Percentiles rank a stretch among this genome's conserved stretches.
Conservation (phyloP, 2,329 filamentous ascomycete genomes). For the Malbranchea zuffiana region DNA sequence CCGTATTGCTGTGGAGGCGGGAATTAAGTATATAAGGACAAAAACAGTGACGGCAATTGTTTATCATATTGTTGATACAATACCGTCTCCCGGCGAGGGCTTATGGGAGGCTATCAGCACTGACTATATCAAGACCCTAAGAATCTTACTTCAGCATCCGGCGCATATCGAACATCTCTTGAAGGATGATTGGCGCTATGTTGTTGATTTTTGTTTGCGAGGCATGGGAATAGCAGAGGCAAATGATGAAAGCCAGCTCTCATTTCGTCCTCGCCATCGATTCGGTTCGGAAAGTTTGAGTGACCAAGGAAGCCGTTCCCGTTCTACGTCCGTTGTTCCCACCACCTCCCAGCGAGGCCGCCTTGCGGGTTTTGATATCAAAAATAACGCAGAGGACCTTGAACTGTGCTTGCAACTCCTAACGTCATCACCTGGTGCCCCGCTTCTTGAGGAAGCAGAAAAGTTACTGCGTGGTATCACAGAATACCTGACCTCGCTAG, state of each 20-base stretch:
- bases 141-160: constrained; percentile 57
- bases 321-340: constrained; percentile 23
- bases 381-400: constrained; percentile 41
- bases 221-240: constrained; percentile 37
- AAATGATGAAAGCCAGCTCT: constrained; percentile 22
- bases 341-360: constrained; percentile 16
- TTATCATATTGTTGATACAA: constrained; percentile 67
- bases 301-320: constrained; percentile 21
- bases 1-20: constrained; percentile 59
- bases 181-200: constrained; percentile 54
- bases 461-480: constrained; percentile 48
- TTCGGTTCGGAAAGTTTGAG: constrained; percentile 23
- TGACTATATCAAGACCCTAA: constrained; percentile 69
- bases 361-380: constrained; percentile 13
- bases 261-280: constrained; percentile 21
- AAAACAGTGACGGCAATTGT: constrained; percentile 72
- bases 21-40: constrained; percentile 54
- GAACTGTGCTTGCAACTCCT: constrained; percentile 57
- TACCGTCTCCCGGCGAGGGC: constrained; percentile 51
- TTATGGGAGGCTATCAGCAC: constrained; percentile 59
- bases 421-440: constrained; percentile 55
- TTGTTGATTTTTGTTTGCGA: constrained; percentile 58
- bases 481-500: constrained; percentile 50
- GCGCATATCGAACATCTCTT: constrained; percentile 72
- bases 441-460: constrained; percentile 47